Percentiles rank a stretch among this genome's conserved stretches.
These are phyloP conservation scores for Leccinum subgranulosum DNA, from an alignment of 768 basidiomycete species.

Conservation along the genomic window DNA sequence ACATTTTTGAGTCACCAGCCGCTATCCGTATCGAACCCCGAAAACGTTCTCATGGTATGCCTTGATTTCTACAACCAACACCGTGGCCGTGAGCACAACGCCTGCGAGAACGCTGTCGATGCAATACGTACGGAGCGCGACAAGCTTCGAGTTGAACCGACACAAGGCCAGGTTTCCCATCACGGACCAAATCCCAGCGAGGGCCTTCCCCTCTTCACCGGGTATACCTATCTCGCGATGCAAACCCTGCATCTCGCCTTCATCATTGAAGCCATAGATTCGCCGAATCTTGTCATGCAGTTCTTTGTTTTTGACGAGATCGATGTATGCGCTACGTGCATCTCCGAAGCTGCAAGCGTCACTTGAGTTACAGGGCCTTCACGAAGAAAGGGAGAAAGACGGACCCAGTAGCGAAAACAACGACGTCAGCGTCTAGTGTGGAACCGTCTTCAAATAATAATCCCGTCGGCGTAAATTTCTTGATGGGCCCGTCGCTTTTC, in stretches of 20 bases:
- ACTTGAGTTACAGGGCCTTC: neutral
- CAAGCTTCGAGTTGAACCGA: slow-evolving; percentile 65
- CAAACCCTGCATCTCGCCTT: slow-evolving; percentile 26
- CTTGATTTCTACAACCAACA: slow-evolving; percentile 56
- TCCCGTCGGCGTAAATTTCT: slow-evolving; percentile 34
- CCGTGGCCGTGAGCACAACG: neutral
- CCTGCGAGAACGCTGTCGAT: neutral
- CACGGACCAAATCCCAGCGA: slow-evolving; percentile 49
- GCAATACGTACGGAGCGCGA: slow-evolving; percentile 56
- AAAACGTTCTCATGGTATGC: slow-evolving; percentile 54
- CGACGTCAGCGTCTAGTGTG: slow-evolving; percentile 45
- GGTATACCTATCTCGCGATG: slow-evolving; percentile 50
- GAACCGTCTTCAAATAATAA: slow-evolving; percentile 28
- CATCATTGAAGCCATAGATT: slow-evolving; percentile 31
- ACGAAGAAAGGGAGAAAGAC: neutral
- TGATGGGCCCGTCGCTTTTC: slow-evolving; percentile 22
- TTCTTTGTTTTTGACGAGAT: slow-evolving; percentile 21
- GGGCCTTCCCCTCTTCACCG: slow-evolving; percentile 6
- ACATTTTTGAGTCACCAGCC: too few relatives aligned
- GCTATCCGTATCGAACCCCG: slow-evolving; percentile 16
- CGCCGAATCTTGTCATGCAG: slow-evolving; percentile 20
- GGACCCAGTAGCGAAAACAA: slow-evolving; percentile 29
- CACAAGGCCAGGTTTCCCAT: slow-evolving; percentile 61
- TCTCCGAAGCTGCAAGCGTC: slow-evolving; percentile 16
- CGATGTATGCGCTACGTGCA: slow-evolving; percentile 12